phyloP scores from a whole-genome alignment of 495 filamentous ascomycete species.

The Penicillium steckii region DNA sequence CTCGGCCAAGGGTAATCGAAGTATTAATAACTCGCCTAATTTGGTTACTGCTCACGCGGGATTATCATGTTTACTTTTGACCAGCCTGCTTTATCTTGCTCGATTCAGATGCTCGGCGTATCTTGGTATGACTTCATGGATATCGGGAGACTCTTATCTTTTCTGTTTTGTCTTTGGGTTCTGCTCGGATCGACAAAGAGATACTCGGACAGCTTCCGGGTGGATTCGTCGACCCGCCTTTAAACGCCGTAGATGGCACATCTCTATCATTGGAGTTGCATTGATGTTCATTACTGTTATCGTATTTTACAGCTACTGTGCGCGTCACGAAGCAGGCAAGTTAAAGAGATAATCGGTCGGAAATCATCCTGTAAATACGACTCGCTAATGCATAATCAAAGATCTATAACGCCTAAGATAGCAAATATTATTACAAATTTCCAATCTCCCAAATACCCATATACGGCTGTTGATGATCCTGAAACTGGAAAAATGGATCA shows the following conservation, averaged over 20 bases:
- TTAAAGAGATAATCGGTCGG: too few relatives aligned
- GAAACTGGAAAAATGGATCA: slow-evolving; percentile 32
- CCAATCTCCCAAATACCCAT: slow-evolving; percentile 28
- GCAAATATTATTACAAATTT: slow-evolving; percentile 17
- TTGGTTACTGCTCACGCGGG: not conserved
- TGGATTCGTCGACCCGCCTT: not conserved
- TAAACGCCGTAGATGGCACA: too few relatives aligned
- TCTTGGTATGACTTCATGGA: not conserved
- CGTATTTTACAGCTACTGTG: too few relatives aligned
- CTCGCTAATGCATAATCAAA: slow-evolving; percentile 1
- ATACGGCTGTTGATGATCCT: slow-evolving; percentile 27
- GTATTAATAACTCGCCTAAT: not conserved
- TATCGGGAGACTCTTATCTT: not conserved
- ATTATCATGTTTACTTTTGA: not conserved
- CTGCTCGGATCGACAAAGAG: too few relatives aligned
- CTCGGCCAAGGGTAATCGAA: not conserved
- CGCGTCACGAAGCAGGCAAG: too few relatives aligned
- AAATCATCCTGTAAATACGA: too few relatives aligned
- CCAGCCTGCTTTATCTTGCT: not conserved
- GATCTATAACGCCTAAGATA: not conserved
- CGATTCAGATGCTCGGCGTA: not conserved
- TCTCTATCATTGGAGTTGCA: too few relatives aligned
- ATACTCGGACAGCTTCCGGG: not conserved
- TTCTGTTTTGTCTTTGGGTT: too few relatives aligned
- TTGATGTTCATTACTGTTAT: too few relatives aligned